These are phyloP conservation scores for Sporothrix dimorphospora DNA, from an alignment of 2,329 filamentous ascomycete genomes.

Conservation along the genomic window DNA sequence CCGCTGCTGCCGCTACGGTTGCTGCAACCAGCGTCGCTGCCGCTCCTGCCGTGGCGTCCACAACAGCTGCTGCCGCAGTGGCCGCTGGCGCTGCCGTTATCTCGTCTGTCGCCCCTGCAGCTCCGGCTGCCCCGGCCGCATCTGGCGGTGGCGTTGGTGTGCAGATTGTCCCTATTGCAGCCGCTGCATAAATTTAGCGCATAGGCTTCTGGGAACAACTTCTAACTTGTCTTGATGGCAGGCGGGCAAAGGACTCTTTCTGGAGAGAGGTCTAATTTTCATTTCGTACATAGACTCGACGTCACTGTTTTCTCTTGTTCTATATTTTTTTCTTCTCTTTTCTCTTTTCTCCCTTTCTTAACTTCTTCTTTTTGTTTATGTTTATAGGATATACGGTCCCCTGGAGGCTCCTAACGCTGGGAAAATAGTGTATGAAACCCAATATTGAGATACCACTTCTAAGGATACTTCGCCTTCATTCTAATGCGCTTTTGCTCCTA, in stretches of 20 bases:
- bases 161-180: constrained; percentile 28
- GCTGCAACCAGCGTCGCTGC: not conserved
- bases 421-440: constrained; percentile 2
- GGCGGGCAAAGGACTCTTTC: not conserved
- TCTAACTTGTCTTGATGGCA: constrained; percentile 18
- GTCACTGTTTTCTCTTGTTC: not conserved
- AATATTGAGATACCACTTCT: constrained; percentile 21
- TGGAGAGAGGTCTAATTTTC: not conserved
- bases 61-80: constrained; percentile 17
- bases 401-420: constrained; percentile 17
- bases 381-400: constrained; percentile 8
- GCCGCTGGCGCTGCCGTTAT: constrained; percentile 7
- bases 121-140: constrained; percentile 9
- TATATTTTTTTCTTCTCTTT: not conserved
- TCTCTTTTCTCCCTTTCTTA: not conserved
- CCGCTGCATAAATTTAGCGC: not conserved
- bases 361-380: not conserved
- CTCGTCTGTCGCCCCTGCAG: not conserved
- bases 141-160: constrained; percentile 30
- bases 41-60: not conserved
- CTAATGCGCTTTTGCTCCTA: not conserved
- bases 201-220: not conserved
- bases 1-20: not conserved
- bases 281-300: constrained; percentile 8
- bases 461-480: not conserved